A percentile compares a stretch with the other conserved stretches of the same genome.
Conservation (phyloP, 371 early-diverging fungal species). For the Lichtheimia ornata region DNA sequence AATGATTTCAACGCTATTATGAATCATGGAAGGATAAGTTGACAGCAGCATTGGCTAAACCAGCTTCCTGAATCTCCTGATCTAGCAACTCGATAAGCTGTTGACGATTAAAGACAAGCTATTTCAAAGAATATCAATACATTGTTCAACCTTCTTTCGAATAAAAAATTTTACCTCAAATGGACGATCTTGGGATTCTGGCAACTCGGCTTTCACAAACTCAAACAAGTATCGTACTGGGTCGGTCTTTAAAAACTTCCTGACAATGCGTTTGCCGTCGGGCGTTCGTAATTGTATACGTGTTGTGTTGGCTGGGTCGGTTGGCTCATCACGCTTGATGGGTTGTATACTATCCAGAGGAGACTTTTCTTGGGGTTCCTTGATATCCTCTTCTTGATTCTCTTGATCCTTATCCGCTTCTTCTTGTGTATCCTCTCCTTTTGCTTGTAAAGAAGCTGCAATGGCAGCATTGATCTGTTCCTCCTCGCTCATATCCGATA, state of each 20-base stretch:
- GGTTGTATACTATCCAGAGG: slow-evolving; percentile 51
- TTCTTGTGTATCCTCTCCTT: slow-evolving; percentile 17
- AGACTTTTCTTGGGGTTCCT: slow-evolving; percentile 25
- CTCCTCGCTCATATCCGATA: slow-evolving; percentile 86
- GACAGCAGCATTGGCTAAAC: slow-evolving; percentile 64
- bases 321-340: slow-evolving; percentile 52
- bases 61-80: slow-evolving; percentile 68
- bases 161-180: slow-evolving; percentile 65
- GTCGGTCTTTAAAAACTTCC: slow-evolving; percentile 66
- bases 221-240: slow-evolving; percentile 70
- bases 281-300: slow-evolving; percentile 73
- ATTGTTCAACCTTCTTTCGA: not conserved
- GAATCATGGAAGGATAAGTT: slow-evolving; percentile 37
- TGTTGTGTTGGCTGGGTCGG: slow-evolving; percentile 56
- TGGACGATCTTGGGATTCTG: slow-evolving; percentile 58
- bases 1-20: too few species aligned
- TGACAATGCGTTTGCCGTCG: slow-evolving; percentile 67
- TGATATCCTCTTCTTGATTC: slow-evolving; percentile 18
- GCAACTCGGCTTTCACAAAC: slow-evolving; percentile 64
- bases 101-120: slow-evolving; percentile 65
- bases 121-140: slow-evolving; percentile 3
- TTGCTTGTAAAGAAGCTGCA: slow-evolving; percentile 64
- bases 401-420: slow-evolving; percentile 15
- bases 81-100: slow-evolving; percentile 62
- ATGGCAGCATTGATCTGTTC: slow-evolving; percentile 87